phyloP scores from a whole-genome alignment of 495 filamentous ascomycete species.

The Rhypophila decipiens region DNA sequence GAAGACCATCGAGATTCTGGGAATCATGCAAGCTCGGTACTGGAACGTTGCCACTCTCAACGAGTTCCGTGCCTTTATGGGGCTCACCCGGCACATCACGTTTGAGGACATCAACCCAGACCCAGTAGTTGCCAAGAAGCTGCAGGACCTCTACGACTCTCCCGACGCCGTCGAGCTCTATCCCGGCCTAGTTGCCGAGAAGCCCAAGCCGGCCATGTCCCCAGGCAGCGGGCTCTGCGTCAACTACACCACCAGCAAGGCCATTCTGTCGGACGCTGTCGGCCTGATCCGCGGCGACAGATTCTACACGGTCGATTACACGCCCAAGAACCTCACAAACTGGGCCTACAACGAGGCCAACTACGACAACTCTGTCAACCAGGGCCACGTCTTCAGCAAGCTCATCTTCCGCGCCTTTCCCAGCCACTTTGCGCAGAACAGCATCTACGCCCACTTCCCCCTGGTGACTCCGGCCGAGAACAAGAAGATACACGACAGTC shows the following conservation, averaged over 20 bases:
- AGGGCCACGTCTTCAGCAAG: slow-evolving; percentile 70
- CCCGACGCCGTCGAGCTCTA: slow-evolving; percentile 55
- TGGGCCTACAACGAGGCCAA: slow-evolving; percentile 69
- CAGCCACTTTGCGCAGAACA: slow-evolving; percentile 62
- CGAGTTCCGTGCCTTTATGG: slow-evolving; percentile 74
- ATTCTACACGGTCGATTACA: slow-evolving; percentile 68
- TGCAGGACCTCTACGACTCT: slow-evolving; percentile 68
- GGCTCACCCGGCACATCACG: slow-evolving; percentile 58
- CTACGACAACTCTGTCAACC: slow-evolving; percentile 57
- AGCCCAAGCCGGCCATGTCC: slow-evolving; percentile 54
- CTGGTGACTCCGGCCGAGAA: slow-evolving; percentile 70
- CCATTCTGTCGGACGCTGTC: slow-evolving; percentile 74
- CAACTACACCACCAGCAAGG: slow-evolving; percentile 63
- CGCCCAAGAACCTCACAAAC: slow-evolving; percentile 62
- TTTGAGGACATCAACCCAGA: slow-evolving; percentile 76
- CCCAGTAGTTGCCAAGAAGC: slow-evolving; percentile 57
- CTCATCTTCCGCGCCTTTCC: slow-evolving; percentile 65
- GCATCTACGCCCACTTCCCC: slow-evolving; percentile 70
- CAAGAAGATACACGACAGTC: slow-evolving; percentile 54
- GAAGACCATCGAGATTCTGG: slow-evolving; percentile 65
- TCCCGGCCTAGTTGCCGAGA: slow-evolving; percentile 60
- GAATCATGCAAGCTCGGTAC: slow-evolving; percentile 68
- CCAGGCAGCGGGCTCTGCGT: slow-evolving; percentile 67
- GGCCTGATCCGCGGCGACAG: slow-evolving; percentile 73
- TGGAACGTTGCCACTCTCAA: slow-evolving; percentile 77